Percentiles rank a stretch among this genome's conserved stretches.
Conservation (phyloP, 352 stramenopile species). For the Pythium biforme region DNA sequence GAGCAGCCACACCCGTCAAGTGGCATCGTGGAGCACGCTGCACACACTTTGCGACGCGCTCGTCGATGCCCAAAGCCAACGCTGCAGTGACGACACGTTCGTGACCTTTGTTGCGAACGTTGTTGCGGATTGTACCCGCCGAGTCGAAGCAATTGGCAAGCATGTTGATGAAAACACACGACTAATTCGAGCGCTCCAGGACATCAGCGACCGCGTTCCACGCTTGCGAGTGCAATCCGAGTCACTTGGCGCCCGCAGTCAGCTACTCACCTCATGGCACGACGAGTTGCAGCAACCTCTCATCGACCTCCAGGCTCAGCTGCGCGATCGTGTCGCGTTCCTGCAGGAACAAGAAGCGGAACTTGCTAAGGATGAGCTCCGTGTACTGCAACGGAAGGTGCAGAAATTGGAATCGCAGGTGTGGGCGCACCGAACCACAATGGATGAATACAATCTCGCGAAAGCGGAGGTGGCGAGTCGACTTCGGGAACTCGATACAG, state of each 20-base stretch:
- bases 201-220: constrained; percentile 6
- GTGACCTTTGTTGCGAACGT: constrained; percentile 15
- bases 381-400: constrained; percentile 4
- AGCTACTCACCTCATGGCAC: constrained; percentile 12
- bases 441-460: constrained; percentile 22
- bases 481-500: constrained; percentile 2
- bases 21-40: background rate
- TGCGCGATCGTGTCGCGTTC: background rate
- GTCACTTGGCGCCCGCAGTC: background rate
- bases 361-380: constrained; percentile 10
- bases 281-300: constrained; percentile 12
- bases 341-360: constrained; percentile 16
- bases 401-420: constrained; percentile 18
- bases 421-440: constrained; percentile 21
- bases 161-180: background rate
- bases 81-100: constrained; percentile 5
- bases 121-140: constrained; percentile 7
- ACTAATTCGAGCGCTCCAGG: background rate
- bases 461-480: constrained; percentile 1
- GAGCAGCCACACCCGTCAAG: background rate
- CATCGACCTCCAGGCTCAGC: background rate
- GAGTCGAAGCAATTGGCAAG: background rate
- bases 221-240: background rate
- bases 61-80: background rate
- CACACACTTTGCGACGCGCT: background rate